Evolutionary conservation across 2,329 filamentous ascomycete species (phyloP).

Genomic region (Sporothrix humicola): DNA sequence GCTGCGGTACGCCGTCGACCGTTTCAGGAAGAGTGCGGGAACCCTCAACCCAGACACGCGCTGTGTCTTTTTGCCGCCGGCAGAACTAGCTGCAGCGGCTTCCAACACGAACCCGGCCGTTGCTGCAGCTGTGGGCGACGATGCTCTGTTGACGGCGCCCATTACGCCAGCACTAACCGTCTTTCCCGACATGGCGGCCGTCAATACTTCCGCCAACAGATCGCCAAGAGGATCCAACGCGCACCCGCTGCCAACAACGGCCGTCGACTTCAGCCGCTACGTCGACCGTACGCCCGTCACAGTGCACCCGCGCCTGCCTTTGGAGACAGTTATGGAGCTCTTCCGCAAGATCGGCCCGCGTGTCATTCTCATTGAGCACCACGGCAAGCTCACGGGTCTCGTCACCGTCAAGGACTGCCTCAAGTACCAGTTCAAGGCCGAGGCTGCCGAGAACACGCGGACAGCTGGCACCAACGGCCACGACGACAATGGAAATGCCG

Average conservation of each 20-base stretch:
- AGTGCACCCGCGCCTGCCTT: slow-evolving; percentile 85
- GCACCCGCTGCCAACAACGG: slow-evolving; percentile 43
- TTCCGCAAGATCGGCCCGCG: slow-evolving; percentile 96
- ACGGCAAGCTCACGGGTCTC: slow-evolving; percentile 79
- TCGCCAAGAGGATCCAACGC: slow-evolving; percentile 38
- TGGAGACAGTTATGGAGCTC: slow-evolving; percentile 97
- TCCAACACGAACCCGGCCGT: slow-evolving; percentile 28
- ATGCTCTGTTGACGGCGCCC: slow-evolving; percentile 43
- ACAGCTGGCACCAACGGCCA: slow-evolving; percentile 57
- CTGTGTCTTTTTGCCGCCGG: slow-evolving; percentile 72
- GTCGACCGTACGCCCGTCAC: slow-evolving; percentile 89
- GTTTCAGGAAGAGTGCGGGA: slow-evolving; percentile 71
- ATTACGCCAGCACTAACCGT: slow-evolving; percentile 52
- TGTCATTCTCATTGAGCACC: slow-evolving; percentile 90
- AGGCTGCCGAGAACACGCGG: slow-evolving; percentile 74
- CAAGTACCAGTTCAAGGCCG: slow-evolving; percentile 96
- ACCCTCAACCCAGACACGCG: slow-evolving; percentile 67
- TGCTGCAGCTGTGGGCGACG: slow-evolving; percentile 32
- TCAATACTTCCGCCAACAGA: neutral
- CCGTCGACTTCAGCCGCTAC: slow-evolving; percentile 82
- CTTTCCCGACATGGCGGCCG: slow-evolving; percentile 21
- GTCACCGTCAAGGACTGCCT: slow-evolving; percentile 97
- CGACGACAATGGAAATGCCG: slow-evolving; percentile 59
- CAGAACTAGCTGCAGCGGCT: slow-evolving; percentile 44
- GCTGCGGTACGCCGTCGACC: slow-evolving; percentile 85